A percentile compares a stretch with the other conserved stretches of the same genome.
Conservation (phyloP, 768 basidiomycete genomes). For the Suillus occidentalis region DNA sequence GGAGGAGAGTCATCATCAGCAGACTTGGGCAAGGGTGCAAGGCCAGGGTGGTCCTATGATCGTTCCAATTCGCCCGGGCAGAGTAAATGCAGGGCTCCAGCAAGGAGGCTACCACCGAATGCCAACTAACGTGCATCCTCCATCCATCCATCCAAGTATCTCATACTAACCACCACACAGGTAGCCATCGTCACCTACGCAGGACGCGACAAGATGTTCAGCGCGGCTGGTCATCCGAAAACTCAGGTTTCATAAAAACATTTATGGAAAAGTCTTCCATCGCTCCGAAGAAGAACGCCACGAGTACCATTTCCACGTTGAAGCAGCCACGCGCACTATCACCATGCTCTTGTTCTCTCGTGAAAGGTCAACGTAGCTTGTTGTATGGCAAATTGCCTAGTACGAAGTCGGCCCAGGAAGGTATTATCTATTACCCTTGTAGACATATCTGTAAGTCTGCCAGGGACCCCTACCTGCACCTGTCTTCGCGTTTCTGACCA, state of each 20-base stretch:
- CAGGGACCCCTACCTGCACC: background rate
- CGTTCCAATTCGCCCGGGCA: constrained; percentile 45
- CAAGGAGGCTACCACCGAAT: constrained; percentile 91
- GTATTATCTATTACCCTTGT: too few species aligned
- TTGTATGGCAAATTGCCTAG: too few species aligned
- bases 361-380: too few species aligned
- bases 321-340: constrained; percentile 91
- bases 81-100: constrained; percentile 66
- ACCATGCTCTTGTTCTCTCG: constrained; percentile 37
- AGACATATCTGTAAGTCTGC: too few species aligned
- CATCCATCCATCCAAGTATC: constrained; percentile 1
- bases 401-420: too few species aligned
- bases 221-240: constrained; percentile 91
- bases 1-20: constrained; percentile 45
- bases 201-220: constrained; percentile 96
- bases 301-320: constrained; percentile 98
- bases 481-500: background rate
- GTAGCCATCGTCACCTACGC: constrained; percentile 88
- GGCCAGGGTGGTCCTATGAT: constrained; percentile 38
- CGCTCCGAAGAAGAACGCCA: constrained; percentile 97
- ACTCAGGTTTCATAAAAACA: constrained; percentile 93
- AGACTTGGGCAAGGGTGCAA: constrained; percentile 52
- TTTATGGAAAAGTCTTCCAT: constrained; percentile 95
- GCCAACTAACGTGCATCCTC: constrained; percentile 65
- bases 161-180: constrained; percentile 37